These are phyloP conservation scores for Peronosclerospora sorghi DNA, from an alignment of 352 stramenopile species.

Conservation along the genomic window DNA sequence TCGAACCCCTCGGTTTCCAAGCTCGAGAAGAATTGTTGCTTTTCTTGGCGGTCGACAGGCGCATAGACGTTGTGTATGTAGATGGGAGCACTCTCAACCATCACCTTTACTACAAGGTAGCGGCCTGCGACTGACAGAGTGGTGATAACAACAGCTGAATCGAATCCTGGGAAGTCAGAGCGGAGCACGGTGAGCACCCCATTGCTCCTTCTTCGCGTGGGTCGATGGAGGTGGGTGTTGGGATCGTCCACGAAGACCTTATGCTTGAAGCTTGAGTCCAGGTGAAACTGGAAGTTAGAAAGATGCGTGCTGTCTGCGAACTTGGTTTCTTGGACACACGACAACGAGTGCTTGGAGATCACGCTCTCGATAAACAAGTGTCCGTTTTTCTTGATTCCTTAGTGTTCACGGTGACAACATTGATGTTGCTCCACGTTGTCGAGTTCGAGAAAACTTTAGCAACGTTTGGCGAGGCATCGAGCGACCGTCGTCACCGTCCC, in stretches of 20 bases:
- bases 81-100: neutral
- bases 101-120: neutral
- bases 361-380: neutral
- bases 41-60: neutral
- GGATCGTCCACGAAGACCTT: neutral
- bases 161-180: neutral
- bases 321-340: constrained; percentile 1
- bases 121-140: neutral
- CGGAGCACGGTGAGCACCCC: neutral
- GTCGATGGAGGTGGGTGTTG: neutral
- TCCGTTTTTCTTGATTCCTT: neutral
- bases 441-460: too few relatives aligned
- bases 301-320: neutral
- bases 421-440: neutral
- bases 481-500: too few relatives aligned
- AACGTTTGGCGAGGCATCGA: too few relatives aligned
- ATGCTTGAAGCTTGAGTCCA: neutral
- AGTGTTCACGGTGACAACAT: neutral
- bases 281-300: neutral
- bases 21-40: neutral
- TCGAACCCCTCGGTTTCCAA: neutral
- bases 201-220: neutral
- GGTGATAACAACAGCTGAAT: neutral
- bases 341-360: neutral
- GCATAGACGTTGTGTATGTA: neutral